Base-by-base conservation (phyloP, 1,139 yeast genomes). In the Yamadazyma trypodendri region DNA sequence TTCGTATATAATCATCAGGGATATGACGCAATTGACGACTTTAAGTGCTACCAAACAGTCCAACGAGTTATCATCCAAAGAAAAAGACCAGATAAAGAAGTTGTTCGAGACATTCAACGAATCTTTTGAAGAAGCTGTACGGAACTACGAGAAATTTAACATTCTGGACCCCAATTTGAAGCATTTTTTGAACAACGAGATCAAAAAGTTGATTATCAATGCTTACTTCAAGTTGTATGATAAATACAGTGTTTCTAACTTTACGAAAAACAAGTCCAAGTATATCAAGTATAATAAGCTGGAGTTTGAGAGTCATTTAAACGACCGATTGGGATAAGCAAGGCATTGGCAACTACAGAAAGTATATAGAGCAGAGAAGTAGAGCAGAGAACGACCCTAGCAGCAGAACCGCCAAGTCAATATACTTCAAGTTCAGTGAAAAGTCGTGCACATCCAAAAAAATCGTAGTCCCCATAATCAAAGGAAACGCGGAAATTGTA, bases 211-310 rank as follows among this genome's bases (percentile, higher is more conserved):
- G 51, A 81, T 90, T 37, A 72, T 81, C 48, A 95, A 95, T 29
- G 78, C 94, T 37, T 90, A 90, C 61, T 81, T 83, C 54, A 81
- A 92, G 55, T 83, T 89, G 56, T 82, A 87, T 59, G 90, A 84
- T 53, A 82, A 81, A 56, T 83, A 85, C 53, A 76, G 77, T 7
- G 68, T 64, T 35, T 79, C 83, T n/a, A 88, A 81, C 43, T 83
- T 84, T 50, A 75, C 90, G 14, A 86, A 86, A 58, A 81, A 84
- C 54, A 72, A 75, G 39, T 68, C 74, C 34, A 87, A 85, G 68
- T 85, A 87, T 55, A 77, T 86, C 58, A 84, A 82, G 61, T 86
- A 80, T 54, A 84, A 77, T 55, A 81, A 80, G 54, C 60, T 63
- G 34, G 76, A 73, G 54, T 77, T 86, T 54, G 90, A 84, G 48